Evolutionary conservation across 106 monocot genomes (phyloP).

Genomic region (Phalaenopsis equestris): DNA sequence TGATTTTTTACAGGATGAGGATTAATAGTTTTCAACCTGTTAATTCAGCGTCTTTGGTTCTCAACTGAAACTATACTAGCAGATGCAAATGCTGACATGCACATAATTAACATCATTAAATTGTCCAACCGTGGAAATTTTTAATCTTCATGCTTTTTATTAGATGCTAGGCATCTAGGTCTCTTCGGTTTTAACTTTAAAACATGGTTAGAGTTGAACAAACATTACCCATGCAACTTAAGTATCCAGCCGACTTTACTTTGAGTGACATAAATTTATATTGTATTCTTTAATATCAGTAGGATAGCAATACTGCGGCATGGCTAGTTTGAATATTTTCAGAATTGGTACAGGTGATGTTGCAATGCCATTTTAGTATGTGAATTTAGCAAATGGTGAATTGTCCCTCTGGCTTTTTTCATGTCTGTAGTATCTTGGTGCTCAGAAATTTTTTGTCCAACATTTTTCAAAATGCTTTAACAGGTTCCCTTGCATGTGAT

Average conservation of each 20-base stretch:
- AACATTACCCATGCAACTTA: not conserved
- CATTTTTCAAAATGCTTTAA: not conserved
- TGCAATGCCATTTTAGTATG: not conserved
- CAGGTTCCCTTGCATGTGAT: not conserved
- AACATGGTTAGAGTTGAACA: not conserved
- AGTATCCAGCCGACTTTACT: not conserved
- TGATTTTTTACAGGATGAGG: too few relatives aligned
- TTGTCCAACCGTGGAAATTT: too few relatives aligned
- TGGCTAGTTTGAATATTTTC: not conserved
- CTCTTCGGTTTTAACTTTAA: too few relatives aligned
- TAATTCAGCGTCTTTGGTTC: too few relatives aligned
- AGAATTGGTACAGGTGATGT: not conserved
- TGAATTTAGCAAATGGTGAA: not conserved
- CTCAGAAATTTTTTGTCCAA: not conserved
- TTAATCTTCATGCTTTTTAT: too few relatives aligned
- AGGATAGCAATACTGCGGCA: not conserved
- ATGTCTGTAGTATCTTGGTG: not conserved
- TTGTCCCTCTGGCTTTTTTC: not conserved
- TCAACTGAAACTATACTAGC: too few relatives aligned
- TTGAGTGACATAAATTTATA: not conserved
- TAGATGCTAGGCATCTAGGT: not conserved
- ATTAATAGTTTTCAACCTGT: too few relatives aligned
- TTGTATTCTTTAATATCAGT: not conserved
- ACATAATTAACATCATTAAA: too few relatives aligned
- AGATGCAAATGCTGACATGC: too few relatives aligned